phyloP scores from a whole-genome alignment of 257 asterid genomes.

The Jacaranda copaia region DNA sequence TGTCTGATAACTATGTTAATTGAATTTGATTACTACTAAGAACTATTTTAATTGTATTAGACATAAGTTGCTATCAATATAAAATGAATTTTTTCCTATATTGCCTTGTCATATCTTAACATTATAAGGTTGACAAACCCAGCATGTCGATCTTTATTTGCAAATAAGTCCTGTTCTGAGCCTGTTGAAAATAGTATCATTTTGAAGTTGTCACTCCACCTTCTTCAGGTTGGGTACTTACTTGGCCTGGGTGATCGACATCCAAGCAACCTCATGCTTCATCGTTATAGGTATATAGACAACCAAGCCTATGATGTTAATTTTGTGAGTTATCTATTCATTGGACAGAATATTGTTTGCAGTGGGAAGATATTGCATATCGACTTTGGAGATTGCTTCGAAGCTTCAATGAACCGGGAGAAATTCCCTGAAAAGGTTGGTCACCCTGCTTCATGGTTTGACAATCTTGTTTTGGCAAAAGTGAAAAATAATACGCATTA shows the following conservation, averaged over 20 bases:
- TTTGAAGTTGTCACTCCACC: conserved; percentile 24
- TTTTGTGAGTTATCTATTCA: conserved; percentile 27
- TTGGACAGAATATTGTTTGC: conserved; percentile 40
- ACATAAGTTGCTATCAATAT: background rate
- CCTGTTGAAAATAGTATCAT: background rate
- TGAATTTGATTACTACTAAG: conserved; percentile 15
- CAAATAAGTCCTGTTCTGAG: background rate
- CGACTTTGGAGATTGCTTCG: conserved; percentile 99
- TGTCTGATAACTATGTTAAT: background rate
- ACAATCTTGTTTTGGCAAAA: conserved; percentile 20
- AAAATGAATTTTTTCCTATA: background rate
- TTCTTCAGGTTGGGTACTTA: conserved; percentile 88
- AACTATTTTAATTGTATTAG: background rate
- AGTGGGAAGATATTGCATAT: conserved; percentile 99
- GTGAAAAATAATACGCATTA: background rate
- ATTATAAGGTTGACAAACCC: background rate
- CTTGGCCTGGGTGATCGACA: conserved; percentile 99
- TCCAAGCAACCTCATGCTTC: conserved; percentile 99
- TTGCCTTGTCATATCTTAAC: background rate
- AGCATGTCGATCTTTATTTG: background rate
- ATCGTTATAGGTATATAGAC: conserved; percentile 80
- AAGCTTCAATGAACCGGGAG: conserved; percentile 99
- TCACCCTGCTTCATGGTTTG: conserved; percentile 19
- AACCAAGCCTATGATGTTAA: conserved; percentile 3
- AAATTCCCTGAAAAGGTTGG: conserved; percentile 98